These are phyloP conservation scores for Cucurbitaria berberidis DNA, from an alignment of 2,329 filamentous ascomycete species.

Conservation along the genomic window DNA sequence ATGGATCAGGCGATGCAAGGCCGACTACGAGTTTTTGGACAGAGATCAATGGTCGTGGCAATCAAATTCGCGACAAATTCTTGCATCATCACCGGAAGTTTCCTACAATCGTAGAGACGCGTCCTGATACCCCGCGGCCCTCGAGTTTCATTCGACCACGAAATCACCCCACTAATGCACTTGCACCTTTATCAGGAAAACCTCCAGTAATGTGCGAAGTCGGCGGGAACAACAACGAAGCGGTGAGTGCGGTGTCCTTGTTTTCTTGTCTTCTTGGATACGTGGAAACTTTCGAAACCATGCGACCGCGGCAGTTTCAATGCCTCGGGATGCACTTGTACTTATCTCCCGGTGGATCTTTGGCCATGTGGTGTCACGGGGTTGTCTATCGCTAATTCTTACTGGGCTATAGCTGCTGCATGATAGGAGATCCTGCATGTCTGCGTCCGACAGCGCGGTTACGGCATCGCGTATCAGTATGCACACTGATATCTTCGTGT, in stretches of 20 bases:
- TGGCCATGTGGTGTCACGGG: constrained; percentile 2
- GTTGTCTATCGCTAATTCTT: constrained; percentile 1
- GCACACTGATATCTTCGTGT: neutral
- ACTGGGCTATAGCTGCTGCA: neutral
- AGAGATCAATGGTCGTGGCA: neutral
- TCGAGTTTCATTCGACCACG: constrained; percentile 8
- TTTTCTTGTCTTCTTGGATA: neutral
- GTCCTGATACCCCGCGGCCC: constrained; percentile 7
- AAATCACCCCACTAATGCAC: constrained; percentile 6
- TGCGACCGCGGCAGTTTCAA: neutral
- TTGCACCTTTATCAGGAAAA: constrained; percentile 7
- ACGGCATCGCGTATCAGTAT: constrained; percentile 6
- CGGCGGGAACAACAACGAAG: neutral
- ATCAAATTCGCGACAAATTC: neutral
- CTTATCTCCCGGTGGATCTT: constrained; percentile 5
- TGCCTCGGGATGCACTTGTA: neutral
- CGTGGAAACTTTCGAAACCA: neutral
- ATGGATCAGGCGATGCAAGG: neutral
- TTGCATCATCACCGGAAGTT: constrained; percentile 13
- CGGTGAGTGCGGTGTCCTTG: constrained; percentile 1
- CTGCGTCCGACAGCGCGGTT: neutral
- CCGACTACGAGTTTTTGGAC: neutral
- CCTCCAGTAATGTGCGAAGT: constrained; percentile 1
- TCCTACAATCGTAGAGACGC: constrained; percentile 3
- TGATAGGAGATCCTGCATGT: neutral